Conservation (phyloP, 78 protist species). For the Protostelium mycophagum region DNA sequence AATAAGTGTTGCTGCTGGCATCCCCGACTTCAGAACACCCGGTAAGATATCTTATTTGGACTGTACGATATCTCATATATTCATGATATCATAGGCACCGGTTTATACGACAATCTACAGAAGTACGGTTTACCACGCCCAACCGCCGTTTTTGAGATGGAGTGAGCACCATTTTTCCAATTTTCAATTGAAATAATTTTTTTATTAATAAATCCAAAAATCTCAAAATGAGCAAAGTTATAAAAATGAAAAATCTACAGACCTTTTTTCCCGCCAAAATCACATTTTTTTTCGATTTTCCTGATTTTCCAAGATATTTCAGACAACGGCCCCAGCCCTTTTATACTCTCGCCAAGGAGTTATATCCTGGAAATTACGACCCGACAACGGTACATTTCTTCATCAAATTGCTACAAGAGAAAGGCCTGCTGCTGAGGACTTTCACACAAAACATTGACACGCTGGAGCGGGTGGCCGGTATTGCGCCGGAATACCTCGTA, state of each 20-base stretch:
- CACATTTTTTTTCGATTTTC: too few species aligned
- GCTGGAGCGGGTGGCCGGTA: slow-evolving; percentile 77
- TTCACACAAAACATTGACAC: slow-evolving; percentile 95
- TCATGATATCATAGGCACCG: too few species aligned
- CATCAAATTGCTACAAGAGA: slow-evolving; percentile 57
- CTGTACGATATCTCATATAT: too few species aligned
- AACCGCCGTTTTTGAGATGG: slow-evolving; percentile 73
- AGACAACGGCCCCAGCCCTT: slow-evolving; percentile 76
- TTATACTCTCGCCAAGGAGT: slow-evolving; percentile 70
- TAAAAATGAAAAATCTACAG: too few species aligned
- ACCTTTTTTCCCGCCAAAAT: too few species aligned
- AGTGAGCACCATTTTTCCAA: neutral
- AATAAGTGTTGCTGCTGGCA: slow-evolving; percentile 71
- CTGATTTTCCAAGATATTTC: slow-evolving; percentile 17
- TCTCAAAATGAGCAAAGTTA: too few species aligned
- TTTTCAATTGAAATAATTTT: neutral
- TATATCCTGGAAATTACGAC: slow-evolving; percentile 62
- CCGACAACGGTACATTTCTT: slow-evolving; percentile 85
- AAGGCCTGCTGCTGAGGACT: slow-evolving; percentile 66
- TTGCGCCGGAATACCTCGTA: slow-evolving; percentile 31
- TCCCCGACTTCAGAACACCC: slow-evolving; percentile 86
- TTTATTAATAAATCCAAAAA: too few species aligned
- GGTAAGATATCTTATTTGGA: too few species aligned
- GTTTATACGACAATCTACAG: slow-evolving; percentile 74
- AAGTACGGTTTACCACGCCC: slow-evolving; percentile 78